Base-by-base conservation (phyloP, 202 grass and related monocot genomes). In the Eragrostis tef region DNA sequence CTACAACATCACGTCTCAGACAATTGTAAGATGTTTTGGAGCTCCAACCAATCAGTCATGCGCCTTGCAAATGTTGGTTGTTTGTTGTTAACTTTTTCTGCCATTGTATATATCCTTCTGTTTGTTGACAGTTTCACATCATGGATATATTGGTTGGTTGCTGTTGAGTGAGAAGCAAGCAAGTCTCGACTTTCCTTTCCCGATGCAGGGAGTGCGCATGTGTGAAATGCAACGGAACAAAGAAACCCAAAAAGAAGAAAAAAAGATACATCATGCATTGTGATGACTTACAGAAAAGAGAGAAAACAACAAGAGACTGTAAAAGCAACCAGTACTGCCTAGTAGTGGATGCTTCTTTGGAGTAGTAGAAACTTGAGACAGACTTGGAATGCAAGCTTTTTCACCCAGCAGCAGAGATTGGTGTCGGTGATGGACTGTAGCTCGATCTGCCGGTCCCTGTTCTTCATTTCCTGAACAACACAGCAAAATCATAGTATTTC, bases 361-460 rank as follows among this genome's bases (percentile, higher is more conserved):
- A 39, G 2, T 25, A 19, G 46, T 52, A 65, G 42, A 76, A 56
- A 56, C n/a, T 36, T 49, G 65, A 77, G 34, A 60, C 48, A 44
- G 15, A 31, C 73, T 86, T 78, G 78, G 66, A 78, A 67, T 49
- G 10, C 43, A 62, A 78, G 78, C 65, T 31, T 77, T 81, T 68
- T 43, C 41, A 22, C 16, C 42, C 15, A 54, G 26, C 81, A 70
- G 29, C 10, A 6, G 24, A 61, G 58, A 13, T 52, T 58, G 65
- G 74, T 79, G 88, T 86, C 88, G 83, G 83, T 89, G 88, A 89
- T 81, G 79, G 7, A 14, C 21, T 62, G 64, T 54, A 45, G 44
- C 11, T 34, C 44, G 59, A 22, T 34, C 17, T 70, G 31, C 50
- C 43, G 20, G 13, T 51, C 43, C 41, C 56, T 79, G 73, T 73